Base-by-base conservation (phyloP, 306 rosid species). In the peach (Prunus persica) region DNA sequence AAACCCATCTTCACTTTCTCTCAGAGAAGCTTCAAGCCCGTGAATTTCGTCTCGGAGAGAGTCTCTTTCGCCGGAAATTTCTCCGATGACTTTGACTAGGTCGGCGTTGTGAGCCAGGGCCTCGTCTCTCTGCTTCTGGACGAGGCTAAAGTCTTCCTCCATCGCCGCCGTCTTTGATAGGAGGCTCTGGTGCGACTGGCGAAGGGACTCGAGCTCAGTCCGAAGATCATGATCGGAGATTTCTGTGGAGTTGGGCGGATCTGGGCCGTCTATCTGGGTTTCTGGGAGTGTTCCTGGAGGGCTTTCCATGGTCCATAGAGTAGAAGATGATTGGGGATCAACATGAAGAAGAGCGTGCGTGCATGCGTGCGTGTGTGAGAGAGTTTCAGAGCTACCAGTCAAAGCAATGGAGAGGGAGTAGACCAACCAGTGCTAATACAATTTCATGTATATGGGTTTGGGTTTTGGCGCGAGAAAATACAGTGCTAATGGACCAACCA, bases 351-450 rank as follows among this genome's bases (percentile, higher is more conserved):
- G 73, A 8, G 67, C 34, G 57, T 64, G 50, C 6, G 73, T 11
- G 67, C 34, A 22, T 64, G 50, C 6, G 61, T 61, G 79, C 27
- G 30, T 30, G 45, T 75, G 68, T 63, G 38, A 54, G 64, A 8
- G 3, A 41, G 30, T 71, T 72, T 22, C 54, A 61, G 56, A 92
- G 22, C 97, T 80, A 90, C 87, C 89, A 71, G 94, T 93, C 96
- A 90, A 85, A 18, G 38, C 66, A 16, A 22, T 18, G 0, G 14
- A 4, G 14, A 4, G 22, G 38, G 25, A 75, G 4, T 2, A 8
- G 62, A 24, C 25, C 25, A 24, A 24, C 25, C 25, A 24, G 25
- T 24, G 25, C 25, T 24, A 24, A 24, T 24, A 24, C 7, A 52
- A 3, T 3, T 62, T 28, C 16, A 2, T 0, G 61, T 2, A 9